phyloP scores from a whole-genome alignment of 371 early-diverging fungal species.

The Syncephalastrum sp. region DNA sequence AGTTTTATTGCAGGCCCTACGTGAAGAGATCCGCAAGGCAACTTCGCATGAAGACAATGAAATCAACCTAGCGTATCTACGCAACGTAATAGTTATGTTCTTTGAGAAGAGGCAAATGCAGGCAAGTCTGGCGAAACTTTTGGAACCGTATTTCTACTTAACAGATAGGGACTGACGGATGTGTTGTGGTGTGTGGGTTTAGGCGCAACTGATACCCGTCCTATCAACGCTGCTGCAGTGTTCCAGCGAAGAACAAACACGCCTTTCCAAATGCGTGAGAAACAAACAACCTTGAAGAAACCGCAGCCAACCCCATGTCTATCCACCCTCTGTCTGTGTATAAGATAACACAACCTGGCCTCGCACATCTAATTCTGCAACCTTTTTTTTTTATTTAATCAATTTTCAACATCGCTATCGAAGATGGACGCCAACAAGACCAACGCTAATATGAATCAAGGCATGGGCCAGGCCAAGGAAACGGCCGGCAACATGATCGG shows the following conservation, averaged over 20 bases:
- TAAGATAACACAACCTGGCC: too few species aligned
- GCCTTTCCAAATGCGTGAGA: conserved; percentile 22
- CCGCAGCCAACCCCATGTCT: too few species aligned
- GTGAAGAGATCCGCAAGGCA: conserved; percentile 58
- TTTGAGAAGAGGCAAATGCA: conserved; percentile 74
- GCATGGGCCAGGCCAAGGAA: conserved; percentile 46
- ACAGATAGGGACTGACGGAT: background rate
- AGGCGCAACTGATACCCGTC: conserved; percentile 37
- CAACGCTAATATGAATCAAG: conserved; percentile 35
- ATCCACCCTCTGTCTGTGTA: too few species aligned
- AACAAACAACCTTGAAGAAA: conserved; percentile 9
- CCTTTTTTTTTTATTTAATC: too few species aligned
- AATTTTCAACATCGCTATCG: too few species aligned
- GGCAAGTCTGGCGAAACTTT: conserved; percentile 31
- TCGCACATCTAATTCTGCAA: too few species aligned
- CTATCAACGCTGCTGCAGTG: conserved; percentile 32
- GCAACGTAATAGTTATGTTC: conserved; percentile 79
- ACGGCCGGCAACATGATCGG: conserved; percentile 41
- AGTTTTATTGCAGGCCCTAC: conserved; percentile 38
- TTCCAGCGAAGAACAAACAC: conserved; percentile 25
- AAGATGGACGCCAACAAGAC: conserved; percentile 5
- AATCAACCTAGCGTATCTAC: conserved; percentile 76
- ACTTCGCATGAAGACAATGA: conserved; percentile 28
- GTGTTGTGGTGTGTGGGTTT: conserved; percentile 1
- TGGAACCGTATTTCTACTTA: background rate